Conservation (phyloP, 306 rosid genomes). For the Medicago ruthenica region DNA sequence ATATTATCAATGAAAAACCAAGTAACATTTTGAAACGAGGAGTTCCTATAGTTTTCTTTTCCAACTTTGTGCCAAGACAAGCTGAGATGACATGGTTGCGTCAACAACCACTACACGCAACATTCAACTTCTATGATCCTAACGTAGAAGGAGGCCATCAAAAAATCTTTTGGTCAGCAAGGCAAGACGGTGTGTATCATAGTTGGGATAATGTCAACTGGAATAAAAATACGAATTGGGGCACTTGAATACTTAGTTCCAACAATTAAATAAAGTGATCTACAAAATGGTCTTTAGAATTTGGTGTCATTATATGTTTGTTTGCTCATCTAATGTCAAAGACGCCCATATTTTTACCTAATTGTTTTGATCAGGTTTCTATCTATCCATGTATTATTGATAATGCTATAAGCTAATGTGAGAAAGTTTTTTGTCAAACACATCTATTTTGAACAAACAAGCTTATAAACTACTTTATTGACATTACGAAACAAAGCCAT, state of each 20-base stretch:
- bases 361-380: too few relatives aligned
- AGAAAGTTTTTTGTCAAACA: too few relatives aligned
- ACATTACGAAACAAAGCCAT: too few relatives aligned
- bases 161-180: constrained; percentile 1
- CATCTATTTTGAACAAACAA: too few relatives aligned
- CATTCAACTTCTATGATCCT: neutral
- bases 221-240: neutral
- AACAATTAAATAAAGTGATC: too few relatives aligned
- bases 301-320: too few relatives aligned
- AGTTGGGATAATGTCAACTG: neutral
- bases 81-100: neutral
- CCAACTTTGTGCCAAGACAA: neutral
- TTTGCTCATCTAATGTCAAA: too few relatives aligned
- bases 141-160: neutral
- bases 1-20: neutral
- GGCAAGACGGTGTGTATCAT: constrained; percentile 15
- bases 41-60: neutral
- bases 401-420: too few relatives aligned
- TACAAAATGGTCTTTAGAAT: too few relatives aligned
- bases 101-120: neutral
- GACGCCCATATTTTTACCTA: too few relatives aligned
- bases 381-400: too few relatives aligned
- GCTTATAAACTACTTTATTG: too few relatives aligned
- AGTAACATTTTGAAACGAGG: neutral
- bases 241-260: neutral